Evolutionary conservation across 2,329 filamentous ascomycete species (phyloP), one percentile per base, ranked within the genome.

Genomic region (Sphaerostilbella broomeana): DNA sequence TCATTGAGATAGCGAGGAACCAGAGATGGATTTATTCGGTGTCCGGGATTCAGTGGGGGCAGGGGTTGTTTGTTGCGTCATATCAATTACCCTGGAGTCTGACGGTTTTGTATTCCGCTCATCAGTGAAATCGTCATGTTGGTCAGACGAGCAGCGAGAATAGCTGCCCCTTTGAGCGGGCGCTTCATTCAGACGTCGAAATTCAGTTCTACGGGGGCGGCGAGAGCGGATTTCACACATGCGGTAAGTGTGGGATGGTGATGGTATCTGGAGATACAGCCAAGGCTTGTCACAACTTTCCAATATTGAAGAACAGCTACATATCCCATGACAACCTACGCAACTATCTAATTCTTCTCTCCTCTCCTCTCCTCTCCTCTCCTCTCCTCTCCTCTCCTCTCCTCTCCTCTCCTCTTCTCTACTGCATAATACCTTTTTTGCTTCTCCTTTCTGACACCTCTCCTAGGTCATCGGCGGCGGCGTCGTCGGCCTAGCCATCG

Each of bases 401-500:
- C 6, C 3, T 30, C 5, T n/a, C 27, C 27, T 22, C 16, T 33
- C 24, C n/a, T 17, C 19, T 35, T 10, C 21, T n/a, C n/a, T n/a
- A n/a, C n/a, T n/a, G n/a, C n/a, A n/a, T n/a, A n/a, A n/a, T n/a
- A n/a, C n/a, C n/a, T n/a, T n/a, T n/a, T n/a, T n/a, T n/a, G n/a
- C n/a, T n/a, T n/a, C n/a, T n/a, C n/a, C n/a, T n/a, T n/a, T n/a
- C n/a, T n/a, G n/a, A n/a, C n/a, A n/a, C n/a, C n/a, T n/a, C n/a
- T n/a, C n/a, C 0, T 12, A 76, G 68, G 67, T 79, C 22, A 69
- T 79, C 39, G 75, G 75, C 49, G 75, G 69, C 49, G 75, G 75
- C 47, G 73, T 86, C 0, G 81, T 95, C 24, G 89, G 89, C 9
- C 75, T 95, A 2, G 84, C 89, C 7, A 75, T 88, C 40, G 86